Percentiles rank a stretch among this genome's conserved stretches.
Conservation (phyloP, 768 basidiomycete species). For the Tremella fuciformis region DNA sequence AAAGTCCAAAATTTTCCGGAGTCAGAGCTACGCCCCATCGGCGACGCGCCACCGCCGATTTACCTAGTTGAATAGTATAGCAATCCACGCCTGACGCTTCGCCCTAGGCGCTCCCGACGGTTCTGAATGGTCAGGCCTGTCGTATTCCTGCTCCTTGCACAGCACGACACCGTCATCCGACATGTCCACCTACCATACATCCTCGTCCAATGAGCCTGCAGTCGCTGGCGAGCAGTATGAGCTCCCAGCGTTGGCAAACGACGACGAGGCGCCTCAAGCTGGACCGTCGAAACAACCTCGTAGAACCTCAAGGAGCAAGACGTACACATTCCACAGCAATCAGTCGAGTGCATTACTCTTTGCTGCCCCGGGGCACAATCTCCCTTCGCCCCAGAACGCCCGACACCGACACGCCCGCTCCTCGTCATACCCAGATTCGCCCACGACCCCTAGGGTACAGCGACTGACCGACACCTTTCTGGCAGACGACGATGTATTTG, state of each 20-base stretch:
- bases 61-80: no score
- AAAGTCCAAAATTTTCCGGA: no score
- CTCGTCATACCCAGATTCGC: constrained; percentile 18
- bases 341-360: constrained; percentile 26
- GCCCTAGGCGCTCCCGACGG: no score
- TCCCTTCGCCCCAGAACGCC: constrained; percentile 7
- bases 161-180: no score
- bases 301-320: constrained; percentile 8
- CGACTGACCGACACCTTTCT: constrained; percentile 11
- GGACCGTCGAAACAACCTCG: background rate
- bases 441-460: constrained; percentile 11
- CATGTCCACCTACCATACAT: no score
- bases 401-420: constrained; percentile 17
- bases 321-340: constrained; percentile 23
- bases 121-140: no score
- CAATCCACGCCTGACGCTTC: no score
- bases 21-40: no score
- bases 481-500: constrained; percentile 12
- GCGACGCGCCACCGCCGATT: no score
- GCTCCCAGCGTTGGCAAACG: background rate
- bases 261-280: background rate
- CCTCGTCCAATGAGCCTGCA: no score
- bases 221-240: background rate
- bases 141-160: no score
- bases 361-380: constrained; percentile 12